These are phyloP conservation scores for Sclerotinia sclerotiorum DNA, from an alignment of 2,329 filamentous ascomycete species.

Conservation along the genomic window DNA sequence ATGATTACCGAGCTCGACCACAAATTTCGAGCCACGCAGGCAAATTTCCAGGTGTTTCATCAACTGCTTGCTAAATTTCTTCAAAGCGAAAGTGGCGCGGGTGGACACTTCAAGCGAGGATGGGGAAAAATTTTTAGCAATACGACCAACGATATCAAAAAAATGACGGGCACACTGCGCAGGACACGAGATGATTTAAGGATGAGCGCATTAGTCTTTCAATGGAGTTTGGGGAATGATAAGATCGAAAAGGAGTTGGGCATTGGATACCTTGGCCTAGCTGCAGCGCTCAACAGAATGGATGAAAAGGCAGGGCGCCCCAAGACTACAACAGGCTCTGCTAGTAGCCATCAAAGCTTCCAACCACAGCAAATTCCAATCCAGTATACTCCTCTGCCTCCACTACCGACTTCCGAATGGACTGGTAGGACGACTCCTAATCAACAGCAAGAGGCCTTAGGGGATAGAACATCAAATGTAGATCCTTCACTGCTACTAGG, in stretches of 20 bases:
- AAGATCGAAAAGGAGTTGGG: constrained; percentile 60
- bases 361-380: constrained; percentile 27
- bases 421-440: constrained; percentile 26
- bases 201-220: constrained; percentile 64
- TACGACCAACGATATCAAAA: constrained; percentile 53
- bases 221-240: constrained; percentile 61
- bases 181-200: constrained; percentile 61
- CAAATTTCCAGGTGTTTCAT: constrained; percentile 62
- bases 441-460: constrained; percentile 20
- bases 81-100: constrained; percentile 9
- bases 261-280: constrained; percentile 66
- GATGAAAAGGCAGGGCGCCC: constrained; percentile 27
- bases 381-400: constrained; percentile 20
- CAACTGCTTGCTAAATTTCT: constrained; percentile 61
- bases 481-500: constrained; percentile 5
- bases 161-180: constrained; percentile 56
- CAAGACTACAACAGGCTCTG: constrained; percentile 1
- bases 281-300: constrained; percentile 60
- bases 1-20: constrained; percentile 63
- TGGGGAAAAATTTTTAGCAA: constrained; percentile 65
- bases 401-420: constrained; percentile 24
- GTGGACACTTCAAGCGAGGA: constrained; percentile 47
- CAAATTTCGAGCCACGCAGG: constrained; percentile 60
- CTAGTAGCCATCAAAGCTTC: constrained; percentile 11
- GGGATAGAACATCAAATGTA: constrained; percentile 15